A percentile compares a stretch with the other conserved stretches of the same genome.
phyloP scores from a whole-genome alignment of 1,284 basidiomycete species.

The Prillingera fragicola region DNA sequence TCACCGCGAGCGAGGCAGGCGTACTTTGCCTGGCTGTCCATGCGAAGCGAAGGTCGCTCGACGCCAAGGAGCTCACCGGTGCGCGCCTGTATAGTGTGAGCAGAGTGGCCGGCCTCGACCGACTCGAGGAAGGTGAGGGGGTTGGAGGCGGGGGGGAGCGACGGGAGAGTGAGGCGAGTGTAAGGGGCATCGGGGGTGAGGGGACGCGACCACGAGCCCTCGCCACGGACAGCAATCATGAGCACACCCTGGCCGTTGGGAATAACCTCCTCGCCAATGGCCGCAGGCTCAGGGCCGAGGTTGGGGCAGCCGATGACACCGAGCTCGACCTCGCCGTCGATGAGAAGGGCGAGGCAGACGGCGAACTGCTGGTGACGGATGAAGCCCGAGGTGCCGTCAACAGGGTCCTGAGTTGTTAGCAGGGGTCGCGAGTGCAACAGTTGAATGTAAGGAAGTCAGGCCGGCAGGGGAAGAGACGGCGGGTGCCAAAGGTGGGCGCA shows the following conservation, averaged over 20 bases:
- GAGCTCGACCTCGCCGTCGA: conserved; percentile 75
- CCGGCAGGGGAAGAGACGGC: no score
- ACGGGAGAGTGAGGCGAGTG: conserved; percentile 34
- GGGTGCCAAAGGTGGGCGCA: no score
- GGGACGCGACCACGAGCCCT: conserved; percentile 62
- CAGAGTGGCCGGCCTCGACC: conserved; percentile 87
- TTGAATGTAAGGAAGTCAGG: no score
- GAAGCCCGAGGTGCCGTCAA: conserved; percentile 58
- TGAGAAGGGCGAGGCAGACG: conserved; percentile 85
- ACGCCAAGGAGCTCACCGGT: conserved; percentile 69
- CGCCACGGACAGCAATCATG: conserved; percentile 75
- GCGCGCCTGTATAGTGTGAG: conserved; percentile 72
- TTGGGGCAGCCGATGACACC: conserved; percentile 97
- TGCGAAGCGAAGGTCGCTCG: conserved; percentile 60
- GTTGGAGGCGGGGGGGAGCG: conserved; percentile 35
- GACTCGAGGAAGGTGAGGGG: conserved; percentile 71
- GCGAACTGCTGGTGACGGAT: conserved; percentile 95
- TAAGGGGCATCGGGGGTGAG: conserved; percentile 32
- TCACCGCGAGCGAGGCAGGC: conserved; percentile 80
- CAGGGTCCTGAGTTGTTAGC: conserved; percentile 31
- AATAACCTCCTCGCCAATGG: conserved; percentile 54
- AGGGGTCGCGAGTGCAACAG: conserved; percentile 4
- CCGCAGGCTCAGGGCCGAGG: conserved; percentile 60
- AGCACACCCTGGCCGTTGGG: conserved; percentile 61
- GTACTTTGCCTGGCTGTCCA: conserved; percentile 99